Conservation (phyloP, 2,329 filamentous ascomycete species). For the Bipolaris bicolor region DNA sequence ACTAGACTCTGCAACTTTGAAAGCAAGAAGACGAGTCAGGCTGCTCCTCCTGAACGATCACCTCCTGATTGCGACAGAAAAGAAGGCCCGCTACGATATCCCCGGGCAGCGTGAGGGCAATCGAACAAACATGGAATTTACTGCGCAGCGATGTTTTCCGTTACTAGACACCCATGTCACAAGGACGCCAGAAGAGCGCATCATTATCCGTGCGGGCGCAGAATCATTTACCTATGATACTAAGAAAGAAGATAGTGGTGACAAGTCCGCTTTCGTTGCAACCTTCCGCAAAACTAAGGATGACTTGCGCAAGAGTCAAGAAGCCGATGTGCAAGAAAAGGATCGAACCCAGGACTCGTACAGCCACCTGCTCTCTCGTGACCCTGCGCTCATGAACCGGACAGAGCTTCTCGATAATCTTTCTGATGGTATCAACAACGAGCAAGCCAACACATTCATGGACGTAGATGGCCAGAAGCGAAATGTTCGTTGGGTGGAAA, state of each 20-base stretch:
- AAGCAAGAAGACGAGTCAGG: conserved; percentile 85
- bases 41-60: conserved; percentile 95
- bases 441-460: conserved; percentile 76
- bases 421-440: conserved; percentile 71
- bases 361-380: conserved; percentile 81
- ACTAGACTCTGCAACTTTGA: conserved; percentile 96
- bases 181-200: conserved; percentile 69
- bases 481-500: conserved; percentile 93
- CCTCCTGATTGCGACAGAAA: conserved; percentile 89
- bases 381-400: conserved; percentile 77
- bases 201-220: conserved; percentile 86
- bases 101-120: conserved; percentile 53
- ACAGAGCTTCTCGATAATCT: conserved; percentile 79
- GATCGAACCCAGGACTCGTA: conserved; percentile 84
- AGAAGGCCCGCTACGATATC: conserved; percentile 83
- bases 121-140: conserved; percentile 66
- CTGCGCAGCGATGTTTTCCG: conserved; percentile 94
- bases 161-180: conserved; percentile 91
- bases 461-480: conserved; percentile 97
- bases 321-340: conserved; percentile 85
- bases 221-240: conserved; percentile 96
- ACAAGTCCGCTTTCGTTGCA: conserved; percentile 81
- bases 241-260: conserved; percentile 76
- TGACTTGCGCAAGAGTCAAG: conserved; percentile 82
- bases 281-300: conserved; percentile 94